A percentile compares a stretch with the other conserved stretches of the same genome.
These are phyloP conservation scores for Colletotrichum camelliae DNA, from an alignment of 2,329 filamentous ascomycete species.

Conservation along the genomic window DNA sequence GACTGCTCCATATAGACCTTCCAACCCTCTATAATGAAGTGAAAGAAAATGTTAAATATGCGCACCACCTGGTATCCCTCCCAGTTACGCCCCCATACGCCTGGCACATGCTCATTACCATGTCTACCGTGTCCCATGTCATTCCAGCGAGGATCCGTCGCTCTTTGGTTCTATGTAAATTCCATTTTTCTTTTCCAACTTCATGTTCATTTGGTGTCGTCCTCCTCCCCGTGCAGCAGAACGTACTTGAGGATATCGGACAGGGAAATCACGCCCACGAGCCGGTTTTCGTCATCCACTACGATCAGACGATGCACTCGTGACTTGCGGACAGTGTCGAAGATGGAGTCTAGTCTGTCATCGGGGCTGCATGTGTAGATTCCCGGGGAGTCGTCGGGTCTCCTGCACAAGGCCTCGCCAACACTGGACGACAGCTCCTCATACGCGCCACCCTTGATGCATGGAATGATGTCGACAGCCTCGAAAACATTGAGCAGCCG, in stretches of 20 bases:
- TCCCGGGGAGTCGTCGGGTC: constrained; percentile 89
- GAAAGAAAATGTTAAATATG: constrained; percentile 12
- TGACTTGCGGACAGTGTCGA: constrained; percentile 94
- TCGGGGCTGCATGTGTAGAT: constrained; percentile 96
- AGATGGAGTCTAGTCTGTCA: constrained; percentile 92
- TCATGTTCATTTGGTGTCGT: constrained; percentile 30
- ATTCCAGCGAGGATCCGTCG: constrained; percentile 22
- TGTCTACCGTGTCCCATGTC: constrained; percentile 19
- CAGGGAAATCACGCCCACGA: constrained; percentile 89
- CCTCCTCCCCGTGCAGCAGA: constrained; percentile 77
- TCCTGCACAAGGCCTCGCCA: constrained; percentile 86
- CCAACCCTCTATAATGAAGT: constrained; percentile 19
- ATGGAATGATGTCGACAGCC: constrained; percentile 93
- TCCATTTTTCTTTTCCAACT: constrained; percentile 7
- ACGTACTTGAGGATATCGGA: constrained; percentile 98
- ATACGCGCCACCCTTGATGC: constrained; percentile 92
- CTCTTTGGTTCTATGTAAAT: constrained; percentile 20
- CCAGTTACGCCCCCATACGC: constrained; percentile 32
- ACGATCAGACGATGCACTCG: constrained; percentile 92
- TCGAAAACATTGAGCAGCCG: constrained; percentile 95
- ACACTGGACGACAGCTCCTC: constrained; percentile 88
- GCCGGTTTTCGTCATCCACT: constrained; percentile 85
- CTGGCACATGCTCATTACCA: constrained; percentile 33
- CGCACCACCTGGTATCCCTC: constrained; percentile 23
- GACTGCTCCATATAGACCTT: neutral